phyloP scores from a whole-genome alignment of 495 filamentous ascomycete genomes.

The Acidiella bohemica region DNA sequence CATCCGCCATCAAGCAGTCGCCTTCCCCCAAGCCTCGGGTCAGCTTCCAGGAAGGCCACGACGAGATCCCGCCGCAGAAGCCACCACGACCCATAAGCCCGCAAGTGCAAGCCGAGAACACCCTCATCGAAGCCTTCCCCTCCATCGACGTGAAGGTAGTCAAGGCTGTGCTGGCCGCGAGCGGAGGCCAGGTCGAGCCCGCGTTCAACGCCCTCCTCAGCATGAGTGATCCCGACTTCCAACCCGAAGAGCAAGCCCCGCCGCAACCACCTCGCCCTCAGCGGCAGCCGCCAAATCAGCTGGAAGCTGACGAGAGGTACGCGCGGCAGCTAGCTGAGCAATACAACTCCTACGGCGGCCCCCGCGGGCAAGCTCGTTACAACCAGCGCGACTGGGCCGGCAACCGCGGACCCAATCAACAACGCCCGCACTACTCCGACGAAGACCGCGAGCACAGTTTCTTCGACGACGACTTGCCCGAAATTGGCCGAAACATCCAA shows the following conservation, averaged over 20 bases:
- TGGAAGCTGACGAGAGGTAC: conserved; percentile 83
- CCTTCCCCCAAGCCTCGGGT: conserved; percentile 6
- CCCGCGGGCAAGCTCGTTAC: conserved; percentile 26
- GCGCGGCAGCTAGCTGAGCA: conserved; percentile 88
- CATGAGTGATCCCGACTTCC: conserved; percentile 76
- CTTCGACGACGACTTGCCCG: conserved; percentile 88
- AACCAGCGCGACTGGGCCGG: conserved; percentile 33
- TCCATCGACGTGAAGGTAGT: conserved; percentile 66
- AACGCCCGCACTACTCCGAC: conserved; percentile 34
- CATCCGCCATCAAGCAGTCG: background rate
- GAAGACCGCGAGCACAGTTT: conserved; percentile 61
- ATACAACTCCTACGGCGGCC: conserved; percentile 42
- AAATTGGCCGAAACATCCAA: conserved; percentile 82
- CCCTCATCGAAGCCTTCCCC: conserved; percentile 88
- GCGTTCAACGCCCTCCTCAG: conserved; percentile 92
- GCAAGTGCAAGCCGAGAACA: conserved; percentile 70
- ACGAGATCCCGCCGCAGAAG: conserved; percentile 58
- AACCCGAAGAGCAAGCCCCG: conserved; percentile 34
- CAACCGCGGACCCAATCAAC: conserved; percentile 24
- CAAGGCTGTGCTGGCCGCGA: conserved; percentile 76
- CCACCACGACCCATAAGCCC: conserved; percentile 76
- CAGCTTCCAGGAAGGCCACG: conserved; percentile 23
- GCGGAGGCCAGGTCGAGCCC: conserved; percentile 75
- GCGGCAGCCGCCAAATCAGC: conserved; percentile 46
- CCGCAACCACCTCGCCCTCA: conserved; percentile 31